These are phyloP conservation scores for Aspergillus carlsbadensis DNA, from an alignment of 495 filamentous ascomycete genomes.

Conservation along the genomic window DNA sequence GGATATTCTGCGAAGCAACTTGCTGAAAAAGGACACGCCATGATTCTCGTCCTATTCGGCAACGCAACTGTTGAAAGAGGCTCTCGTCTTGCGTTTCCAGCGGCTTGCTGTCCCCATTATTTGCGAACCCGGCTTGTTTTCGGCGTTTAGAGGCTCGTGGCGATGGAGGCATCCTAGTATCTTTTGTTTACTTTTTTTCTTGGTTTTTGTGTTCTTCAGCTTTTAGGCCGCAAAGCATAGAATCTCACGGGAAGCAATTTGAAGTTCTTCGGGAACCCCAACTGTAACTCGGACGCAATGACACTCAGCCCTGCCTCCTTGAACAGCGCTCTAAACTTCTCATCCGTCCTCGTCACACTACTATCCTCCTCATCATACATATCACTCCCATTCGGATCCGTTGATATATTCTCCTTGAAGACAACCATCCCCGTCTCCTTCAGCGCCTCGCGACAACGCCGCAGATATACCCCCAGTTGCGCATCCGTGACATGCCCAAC, in stretches of 20 bases:
- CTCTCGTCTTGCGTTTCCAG: too few species aligned
- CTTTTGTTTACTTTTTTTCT: too few species aligned
- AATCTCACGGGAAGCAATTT: slow-evolving; percentile 67
- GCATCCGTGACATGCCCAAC: slow-evolving; percentile 83
- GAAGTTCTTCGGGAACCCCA: slow-evolving; percentile 64
- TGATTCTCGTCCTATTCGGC: too few species aligned
- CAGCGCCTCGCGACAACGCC: slow-evolving; percentile 57
- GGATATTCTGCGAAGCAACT: not conserved
- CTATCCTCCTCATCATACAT: slow-evolving; percentile 76
- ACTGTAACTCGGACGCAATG: slow-evolving; percentile 71
- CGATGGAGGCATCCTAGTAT: too few species aligned
- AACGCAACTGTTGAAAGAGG: too few species aligned
- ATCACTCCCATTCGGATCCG: slow-evolving; percentile 53
- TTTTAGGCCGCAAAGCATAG: slow-evolving; percentile 58
- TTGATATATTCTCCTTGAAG: slow-evolving; percentile 85
- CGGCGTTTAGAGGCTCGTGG: too few species aligned
- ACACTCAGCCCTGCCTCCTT: slow-evolving; percentile 64
- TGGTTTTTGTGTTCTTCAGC: not conserved
- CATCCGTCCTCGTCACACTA: slow-evolving; percentile 75
- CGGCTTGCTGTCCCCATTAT: too few species aligned
- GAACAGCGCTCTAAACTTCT: slow-evolving; percentile 69
- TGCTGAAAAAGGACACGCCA: too few species aligned
- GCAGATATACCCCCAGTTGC: slow-evolving; percentile 67
- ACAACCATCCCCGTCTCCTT: slow-evolving; percentile 58
- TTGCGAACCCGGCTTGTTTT: too few species aligned